phyloP scores from a whole-genome alignment of 805 yeast species.

The Schizosaccharomyces cryophilus region DNA sequence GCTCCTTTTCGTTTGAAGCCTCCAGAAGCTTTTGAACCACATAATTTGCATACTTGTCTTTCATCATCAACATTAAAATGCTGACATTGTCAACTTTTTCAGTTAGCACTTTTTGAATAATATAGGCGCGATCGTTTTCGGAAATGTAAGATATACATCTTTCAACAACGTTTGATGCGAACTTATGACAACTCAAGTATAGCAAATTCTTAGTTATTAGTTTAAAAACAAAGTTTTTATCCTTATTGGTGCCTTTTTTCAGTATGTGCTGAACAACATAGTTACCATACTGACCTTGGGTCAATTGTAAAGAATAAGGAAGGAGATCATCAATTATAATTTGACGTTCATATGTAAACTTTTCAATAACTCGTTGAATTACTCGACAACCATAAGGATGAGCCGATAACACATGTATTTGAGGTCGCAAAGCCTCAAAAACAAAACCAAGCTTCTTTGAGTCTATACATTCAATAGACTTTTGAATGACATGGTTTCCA shows the following conservation, averaged over 20 bases:
- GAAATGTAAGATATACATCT: conserved; percentile 63
- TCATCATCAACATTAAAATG: conserved; percentile 65
- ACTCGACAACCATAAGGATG: conserved; percentile 97
- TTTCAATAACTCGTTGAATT: conserved; percentile 73
- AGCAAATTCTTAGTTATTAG: conserved; percentile 52
- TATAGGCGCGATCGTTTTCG: conserved; percentile 30
- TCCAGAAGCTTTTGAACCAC: conserved; percentile 88
- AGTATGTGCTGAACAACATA: conserved; percentile 90
- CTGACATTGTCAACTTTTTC: conserved; percentile 15
- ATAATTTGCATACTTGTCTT: conserved; percentile 92
- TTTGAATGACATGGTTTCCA: conserved; percentile 94
- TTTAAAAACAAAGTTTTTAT: conserved; percentile 35
- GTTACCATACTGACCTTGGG: conserved; percentile 93
- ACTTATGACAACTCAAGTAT: conserved; percentile 77
- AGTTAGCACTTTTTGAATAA: conserved; percentile 34
- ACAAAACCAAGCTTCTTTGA: conserved; percentile 45
- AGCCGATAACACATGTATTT: conserved; percentile 63
- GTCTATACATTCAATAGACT: conserved; percentile 70
- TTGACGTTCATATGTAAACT: conserved; percentile 34
- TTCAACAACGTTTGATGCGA: conserved; percentile 93
- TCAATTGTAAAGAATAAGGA: conserved; percentile 44
- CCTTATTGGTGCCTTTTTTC: conserved; percentile 42
- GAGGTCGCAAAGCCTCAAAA: conserved; percentile 33
- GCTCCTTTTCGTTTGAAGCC: conserved; percentile 44
- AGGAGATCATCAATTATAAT: conserved; percentile 48